Conservation (phyloP, 2,329 filamentous ascomycete genomes). For the Cladosporium austrohemisphaericum region DNA sequence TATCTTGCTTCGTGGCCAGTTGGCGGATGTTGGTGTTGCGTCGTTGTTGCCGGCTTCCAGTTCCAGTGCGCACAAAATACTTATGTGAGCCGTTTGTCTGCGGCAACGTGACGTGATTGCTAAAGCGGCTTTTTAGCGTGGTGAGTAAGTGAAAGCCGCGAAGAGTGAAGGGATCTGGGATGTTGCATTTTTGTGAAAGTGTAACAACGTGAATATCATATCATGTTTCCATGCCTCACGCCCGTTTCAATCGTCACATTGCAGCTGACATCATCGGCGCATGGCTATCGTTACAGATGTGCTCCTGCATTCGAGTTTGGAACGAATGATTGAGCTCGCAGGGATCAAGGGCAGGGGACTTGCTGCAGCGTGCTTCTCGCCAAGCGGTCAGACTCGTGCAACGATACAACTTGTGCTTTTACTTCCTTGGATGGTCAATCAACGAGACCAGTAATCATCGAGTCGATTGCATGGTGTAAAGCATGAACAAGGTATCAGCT, state of each 20-base stretch:
- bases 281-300: neutral
- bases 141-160: no score
- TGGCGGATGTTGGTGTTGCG: neutral
- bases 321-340: neutral
- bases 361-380: neutral
- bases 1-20: neutral
- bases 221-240: neutral
- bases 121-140: no score
- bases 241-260: neutral
- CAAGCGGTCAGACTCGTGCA: neutral
- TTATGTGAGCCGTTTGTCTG: no score
- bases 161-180: no score
- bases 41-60: no score
- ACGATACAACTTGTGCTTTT: neutral
- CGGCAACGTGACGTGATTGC: no score
- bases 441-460: neutral
- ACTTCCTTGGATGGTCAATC: neutral
- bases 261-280: neutral
- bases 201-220: no score
- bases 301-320: neutral
- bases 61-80: no score
- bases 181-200: no score
- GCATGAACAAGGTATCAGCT: neutral
- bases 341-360: neutral
- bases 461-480: neutral